A percentile compares a stretch with the other conserved stretches of the same genome.
These are phyloP conservation scores for Calonectria pseudoreteaudii DNA, from an alignment of 2,329 filamentous ascomycete genomes.

Conservation along the genomic window DNA sequence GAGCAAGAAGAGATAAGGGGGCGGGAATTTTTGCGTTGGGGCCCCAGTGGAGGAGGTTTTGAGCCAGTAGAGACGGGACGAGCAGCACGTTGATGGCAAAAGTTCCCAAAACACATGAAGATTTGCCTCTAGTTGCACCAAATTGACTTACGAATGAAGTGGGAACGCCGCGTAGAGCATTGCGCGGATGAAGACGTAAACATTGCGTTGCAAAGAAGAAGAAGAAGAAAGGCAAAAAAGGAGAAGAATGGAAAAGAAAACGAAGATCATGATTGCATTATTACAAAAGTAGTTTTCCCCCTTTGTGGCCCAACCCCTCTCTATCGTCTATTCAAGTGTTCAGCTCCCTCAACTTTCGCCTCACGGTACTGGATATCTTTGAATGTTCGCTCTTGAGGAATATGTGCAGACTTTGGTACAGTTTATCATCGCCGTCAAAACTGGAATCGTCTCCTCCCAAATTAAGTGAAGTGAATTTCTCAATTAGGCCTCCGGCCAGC, in stretches of 20 bases:
- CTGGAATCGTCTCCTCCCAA: background rate
- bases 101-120: background rate
- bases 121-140: background rate
- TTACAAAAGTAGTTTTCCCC: background rate
- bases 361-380: constrained; percentile 4
- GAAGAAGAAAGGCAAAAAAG: background rate
- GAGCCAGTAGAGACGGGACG: background rate
- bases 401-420: constrained; percentile 13
- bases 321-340: constrained; percentile 11
- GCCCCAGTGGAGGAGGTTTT: too few species aligned
- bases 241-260: background rate
- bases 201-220: background rate
- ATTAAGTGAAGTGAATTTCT: constrained; percentile 7
- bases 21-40: background rate
- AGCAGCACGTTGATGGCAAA: background rate
- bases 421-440: constrained; percentile 9
- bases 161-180: background rate
- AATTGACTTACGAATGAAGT: background rate
- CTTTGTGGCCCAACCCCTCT: background rate
- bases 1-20: background rate
- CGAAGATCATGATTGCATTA: background rate
- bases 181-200: background rate
- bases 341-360: constrained; percentile 4
- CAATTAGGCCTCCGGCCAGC: background rate
- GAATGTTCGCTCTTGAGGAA: constrained; percentile 6